These are phyloP conservation scores for Ogataea salicorniae DNA, from an alignment of 805 yeast genomes.

Conservation along the genomic window DNA sequence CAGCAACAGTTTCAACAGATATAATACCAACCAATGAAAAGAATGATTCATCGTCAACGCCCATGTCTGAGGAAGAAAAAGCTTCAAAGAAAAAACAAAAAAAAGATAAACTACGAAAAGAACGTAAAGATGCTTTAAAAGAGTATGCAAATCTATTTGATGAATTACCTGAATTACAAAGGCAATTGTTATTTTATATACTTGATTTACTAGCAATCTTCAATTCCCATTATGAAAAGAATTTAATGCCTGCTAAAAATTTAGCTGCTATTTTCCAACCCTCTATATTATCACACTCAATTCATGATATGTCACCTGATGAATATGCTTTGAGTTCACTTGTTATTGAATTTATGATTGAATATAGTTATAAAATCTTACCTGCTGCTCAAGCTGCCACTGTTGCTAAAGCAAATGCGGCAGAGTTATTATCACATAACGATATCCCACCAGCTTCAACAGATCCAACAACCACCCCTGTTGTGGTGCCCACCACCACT, in stretches of 20 bases:
- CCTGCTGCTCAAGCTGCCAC: constrained; percentile 40
- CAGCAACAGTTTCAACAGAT: background rate
- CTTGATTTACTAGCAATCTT: constrained; percentile 84
- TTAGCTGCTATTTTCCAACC: constrained; percentile 97
- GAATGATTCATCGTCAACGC: too few species aligned
- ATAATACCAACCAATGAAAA: background rate
- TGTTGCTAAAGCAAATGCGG: background rate
- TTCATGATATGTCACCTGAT: constrained; percentile 86
- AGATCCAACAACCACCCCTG: background rate
- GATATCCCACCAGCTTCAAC: background rate
- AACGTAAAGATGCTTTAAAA: constrained; percentile 61
- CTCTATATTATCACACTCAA: constrained; percentile 87
- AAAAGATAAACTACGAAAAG: constrained; percentile 55
- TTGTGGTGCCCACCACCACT: background rate
- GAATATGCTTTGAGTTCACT: constrained; percentile 84
- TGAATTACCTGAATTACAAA: constrained; percentile 67
- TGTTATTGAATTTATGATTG: constrained; percentile 84
- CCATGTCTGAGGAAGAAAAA: constrained; percentile 23
- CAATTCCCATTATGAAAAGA: constrained; percentile 67
- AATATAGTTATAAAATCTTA: constrained; percentile 72
- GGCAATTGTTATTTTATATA: constrained; percentile 79
- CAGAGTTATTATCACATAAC: background rate
- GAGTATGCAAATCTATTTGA: constrained; percentile 68
- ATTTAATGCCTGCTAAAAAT: constrained; percentile 89
- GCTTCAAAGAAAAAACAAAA: constrained; percentile 38